Conservation (phyloP, 2,329 filamentous ascomycete genomes). For the Lasiodiplodia hormozganensis region DNA sequence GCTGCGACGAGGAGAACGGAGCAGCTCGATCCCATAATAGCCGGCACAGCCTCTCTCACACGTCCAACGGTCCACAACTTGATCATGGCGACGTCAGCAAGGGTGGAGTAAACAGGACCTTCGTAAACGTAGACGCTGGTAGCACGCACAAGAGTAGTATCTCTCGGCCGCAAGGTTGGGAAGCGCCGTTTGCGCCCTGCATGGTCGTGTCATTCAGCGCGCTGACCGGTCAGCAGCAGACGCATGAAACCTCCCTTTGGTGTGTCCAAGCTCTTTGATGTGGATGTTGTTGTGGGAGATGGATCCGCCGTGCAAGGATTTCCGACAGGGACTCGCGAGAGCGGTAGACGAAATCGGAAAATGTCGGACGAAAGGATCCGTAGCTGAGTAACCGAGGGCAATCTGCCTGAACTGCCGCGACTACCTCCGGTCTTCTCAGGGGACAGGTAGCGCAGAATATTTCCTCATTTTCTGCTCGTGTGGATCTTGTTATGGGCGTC, state of each 20-base stretch:
- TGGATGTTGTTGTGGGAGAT: not conserved
- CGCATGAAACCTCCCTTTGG: not conserved
- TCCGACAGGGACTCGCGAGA: constrained; percentile 2
- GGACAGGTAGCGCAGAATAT: not conserved
- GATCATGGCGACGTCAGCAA: not conserved
- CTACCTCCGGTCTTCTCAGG: not conserved
- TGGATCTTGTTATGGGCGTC: not conserved
- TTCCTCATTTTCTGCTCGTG: not conserved
- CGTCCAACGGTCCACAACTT: not conserved
- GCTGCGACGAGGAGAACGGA: not conserved
- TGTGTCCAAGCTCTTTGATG: constrained; percentile 22
- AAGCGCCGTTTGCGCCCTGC: constrained; percentile 10
- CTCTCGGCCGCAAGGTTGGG: constrained; percentile 11
- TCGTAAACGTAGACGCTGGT: not conserved
- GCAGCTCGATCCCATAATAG: not conserved
- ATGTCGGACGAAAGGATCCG: constrained; percentile 23
- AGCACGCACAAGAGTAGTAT: not conserved
- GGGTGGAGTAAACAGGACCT: not conserved
- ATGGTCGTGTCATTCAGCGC: not conserved
- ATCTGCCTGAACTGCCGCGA: constrained; percentile 11
- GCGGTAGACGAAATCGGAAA: constrained; percentile 7
- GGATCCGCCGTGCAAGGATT: constrained; percentile 13
- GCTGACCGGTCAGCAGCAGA: constrained; percentile 13
- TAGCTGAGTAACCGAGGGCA: constrained; percentile 9
- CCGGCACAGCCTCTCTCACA: not conserved